phyloP scores from a whole-genome alignment of 306 rosid genomes.

The Sindora glabra region DNA sequence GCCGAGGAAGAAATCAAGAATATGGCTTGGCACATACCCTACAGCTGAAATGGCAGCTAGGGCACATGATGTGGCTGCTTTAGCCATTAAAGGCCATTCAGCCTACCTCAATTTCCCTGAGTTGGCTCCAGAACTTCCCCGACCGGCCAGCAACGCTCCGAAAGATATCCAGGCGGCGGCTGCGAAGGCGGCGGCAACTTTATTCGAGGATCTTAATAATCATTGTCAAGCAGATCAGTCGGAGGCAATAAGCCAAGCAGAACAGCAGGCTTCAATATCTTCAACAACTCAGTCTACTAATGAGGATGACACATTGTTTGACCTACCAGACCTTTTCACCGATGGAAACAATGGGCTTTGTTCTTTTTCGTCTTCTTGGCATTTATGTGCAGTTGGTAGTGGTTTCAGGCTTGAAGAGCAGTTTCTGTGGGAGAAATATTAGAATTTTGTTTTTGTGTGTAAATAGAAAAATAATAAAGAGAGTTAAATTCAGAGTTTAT shows the following conservation, averaged over 20 bases:
- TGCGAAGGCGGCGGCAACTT: conserved; percentile 58
- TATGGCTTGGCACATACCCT: conserved; percentile 85
- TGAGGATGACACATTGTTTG: conserved; percentile 64
- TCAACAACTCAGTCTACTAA: conserved; percentile 15
- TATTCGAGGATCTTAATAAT: conserved; percentile 1
- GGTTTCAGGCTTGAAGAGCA: conserved; percentile 55
- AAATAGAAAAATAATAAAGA: not conserved
- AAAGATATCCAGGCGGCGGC: conserved; percentile 89
- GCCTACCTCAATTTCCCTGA: conserved; percentile 85
- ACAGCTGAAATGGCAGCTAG: conserved; percentile 93
- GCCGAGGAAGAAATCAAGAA: conserved; percentile 84
- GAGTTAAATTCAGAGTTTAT: not conserved
- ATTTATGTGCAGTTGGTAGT: conserved; percentile 47
- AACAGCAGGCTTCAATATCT: conserved; percentile 4
- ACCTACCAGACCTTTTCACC: conserved; percentile 73
- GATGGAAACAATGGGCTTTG: conserved; percentile 32
- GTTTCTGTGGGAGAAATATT: conserved; percentile 47
- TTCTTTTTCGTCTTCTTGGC: conserved; percentile 51
- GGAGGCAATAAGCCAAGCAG: conserved; percentile 11
- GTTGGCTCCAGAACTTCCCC: conserved; percentile 47
- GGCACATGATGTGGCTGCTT: conserved; percentile 90
- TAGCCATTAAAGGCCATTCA: conserved; percentile 71
- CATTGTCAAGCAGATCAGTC: conserved; percentile 8
- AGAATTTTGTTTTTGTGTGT: not conserved
- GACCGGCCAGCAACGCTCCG: conserved; percentile 51